A percentile compares a stretch with the other conserved stretches of the same genome.
Evolutionary conservation across 257 asterid species (phyloP).

Genomic region (Fraxinus pennsylvanica): DNA sequence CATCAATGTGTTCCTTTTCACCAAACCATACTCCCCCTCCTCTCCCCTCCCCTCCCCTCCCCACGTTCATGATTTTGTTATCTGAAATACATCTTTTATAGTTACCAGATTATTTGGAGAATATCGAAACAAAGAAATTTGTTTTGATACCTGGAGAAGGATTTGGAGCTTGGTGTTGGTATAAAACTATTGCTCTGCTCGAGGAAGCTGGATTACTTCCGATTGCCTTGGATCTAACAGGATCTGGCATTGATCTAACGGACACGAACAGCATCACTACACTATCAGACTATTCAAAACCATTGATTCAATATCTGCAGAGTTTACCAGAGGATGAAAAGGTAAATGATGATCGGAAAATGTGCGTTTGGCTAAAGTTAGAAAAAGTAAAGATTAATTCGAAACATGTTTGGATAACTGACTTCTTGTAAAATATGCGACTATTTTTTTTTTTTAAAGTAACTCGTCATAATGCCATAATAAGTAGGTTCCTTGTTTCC

Average conservation of each 20-base stretch:
- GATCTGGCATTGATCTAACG: slow-evolving; percentile 79
- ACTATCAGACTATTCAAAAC: slow-evolving; percentile 75
- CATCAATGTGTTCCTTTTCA: background rate
- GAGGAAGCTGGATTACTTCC: slow-evolving; percentile 87
- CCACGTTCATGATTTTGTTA: background rate
- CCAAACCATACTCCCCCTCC: background rate
- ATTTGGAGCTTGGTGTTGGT: slow-evolving; percentile 99
- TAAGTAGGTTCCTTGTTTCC: background rate
- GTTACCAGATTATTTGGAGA: slow-evolving; percentile 84
- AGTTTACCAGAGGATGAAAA: slow-evolving; percentile 72
- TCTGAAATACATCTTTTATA: slow-evolving; percentile 23
- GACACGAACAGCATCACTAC: slow-evolving; percentile 65
- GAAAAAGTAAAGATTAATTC: background rate
- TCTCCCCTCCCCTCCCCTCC: background rate
- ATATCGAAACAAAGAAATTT: slow-evolving; percentile 73
- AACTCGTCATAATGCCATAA: background rate
- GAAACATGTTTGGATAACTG: background rate
- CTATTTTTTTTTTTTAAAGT: too few relatives aligned
- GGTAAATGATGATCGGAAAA: slow-evolving; percentile 32
- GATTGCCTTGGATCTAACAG: slow-evolving; percentile 76
- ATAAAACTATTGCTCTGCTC: slow-evolving; percentile 75
- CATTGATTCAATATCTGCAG: slow-evolving; percentile 74
- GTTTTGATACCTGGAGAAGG: slow-evolving; percentile 98
- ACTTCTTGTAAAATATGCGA: background rate
- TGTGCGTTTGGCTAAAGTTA: background rate